Base-by-base conservation (phyloP, 371 early-diverging fungal genomes). In the Mortierella polycephala region DNA sequence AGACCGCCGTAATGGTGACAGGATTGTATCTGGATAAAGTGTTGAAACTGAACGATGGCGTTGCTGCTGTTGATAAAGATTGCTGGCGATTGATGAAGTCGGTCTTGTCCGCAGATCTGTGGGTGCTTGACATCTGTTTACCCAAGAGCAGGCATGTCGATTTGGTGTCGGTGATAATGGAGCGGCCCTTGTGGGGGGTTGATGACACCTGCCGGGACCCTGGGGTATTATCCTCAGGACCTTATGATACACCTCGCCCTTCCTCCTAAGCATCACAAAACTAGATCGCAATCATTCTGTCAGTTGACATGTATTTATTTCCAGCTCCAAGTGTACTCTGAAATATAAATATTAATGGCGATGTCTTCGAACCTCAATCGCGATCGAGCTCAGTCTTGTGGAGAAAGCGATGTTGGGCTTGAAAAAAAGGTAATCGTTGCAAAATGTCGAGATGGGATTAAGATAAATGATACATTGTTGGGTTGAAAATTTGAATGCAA, bases 211-310 rank as follows among this genome's bases (percentile, higher is more conserved):
- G 45, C 2, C 30, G 14, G 20, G 67, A 56, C 51, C 18, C 52
- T 57, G 57, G 58, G 67, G 64, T 14, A 57, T 54, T 46, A 69
- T 52, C 60, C 55, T 69, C 62, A 75, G 30, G 23, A 65, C 62
- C 61, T 52, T 54, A 64, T 65, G 64, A 57, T 64, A 69, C 37
- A 69, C 69, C 64, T 75, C 66, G 46, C 69, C 62, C 61, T 65
- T 75, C 75, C 75, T 69, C 69, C 75, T 41, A 44, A 75, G 75
- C 75, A 75, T 75, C 40, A 55, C 75, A 60, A 61, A 53, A 60
- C 60, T 62, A 64, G 20, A 30, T n/a, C 7, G 10, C 23, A 40
- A 52, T 52, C 16, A 46, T 16, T 11, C 46, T 16, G 46, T 18
- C 16, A 51, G 20, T 5, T 4, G 6, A 18, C 14, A 1, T 18